Conservation (phyloP, 345 rosid genomes). For the Arabidopsis arenosa region DNA sequence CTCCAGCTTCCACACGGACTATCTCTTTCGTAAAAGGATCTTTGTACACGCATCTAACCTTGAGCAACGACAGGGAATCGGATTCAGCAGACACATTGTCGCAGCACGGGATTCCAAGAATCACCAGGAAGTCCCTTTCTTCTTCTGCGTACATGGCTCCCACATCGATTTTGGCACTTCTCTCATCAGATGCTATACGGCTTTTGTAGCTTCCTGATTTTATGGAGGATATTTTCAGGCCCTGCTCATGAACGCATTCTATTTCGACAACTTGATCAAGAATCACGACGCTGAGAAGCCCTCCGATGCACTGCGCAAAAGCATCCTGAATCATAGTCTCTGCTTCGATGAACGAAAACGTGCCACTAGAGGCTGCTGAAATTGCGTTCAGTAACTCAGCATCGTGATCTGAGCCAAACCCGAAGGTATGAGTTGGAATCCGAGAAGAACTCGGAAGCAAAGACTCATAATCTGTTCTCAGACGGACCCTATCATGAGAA, state of each 20-base stretch:
- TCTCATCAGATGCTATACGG: conserved; percentile 52
- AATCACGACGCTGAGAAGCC: conserved; percentile 83
- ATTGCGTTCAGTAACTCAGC: conserved; percentile 84
- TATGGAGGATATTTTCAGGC: conserved; percentile 57
- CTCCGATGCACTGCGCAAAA: conserved; percentile 97
- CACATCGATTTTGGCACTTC: conserved; percentile 59
- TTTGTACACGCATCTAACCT: conserved; percentile 67
- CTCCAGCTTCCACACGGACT: conserved; percentile 53
- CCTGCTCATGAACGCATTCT: conserved; percentile 56
- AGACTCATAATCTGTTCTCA: conserved; percentile 54
- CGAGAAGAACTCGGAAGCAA: conserved; percentile 59
- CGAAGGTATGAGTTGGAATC: conserved; percentile 88
- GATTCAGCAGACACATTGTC: conserved; percentile 44
- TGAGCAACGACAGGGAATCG: conserved; percentile 63
- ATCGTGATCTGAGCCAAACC: conserved; percentile 92
- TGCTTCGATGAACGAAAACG: conserved; percentile 89
- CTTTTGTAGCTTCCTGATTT: conserved; percentile 83
- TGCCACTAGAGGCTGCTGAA: conserved; percentile 78
- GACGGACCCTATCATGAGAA: conserved; percentile 36
- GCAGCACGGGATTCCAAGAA: conserved; percentile 62
- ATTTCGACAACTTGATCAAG: conserved; percentile 68
- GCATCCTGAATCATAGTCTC: conserved; percentile 89
- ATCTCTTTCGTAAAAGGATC: conserved; percentile 67
- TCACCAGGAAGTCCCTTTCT: conserved; percentile 86
- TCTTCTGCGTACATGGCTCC: conserved; percentile 98